A percentile compares a stretch with the other conserved stretches of the same genome.
These are phyloP conservation scores for Rachicladosporium sp. DNA, from an alignment of 2,329 filamentous ascomycete genomes.

Conservation along the genomic window DNA sequence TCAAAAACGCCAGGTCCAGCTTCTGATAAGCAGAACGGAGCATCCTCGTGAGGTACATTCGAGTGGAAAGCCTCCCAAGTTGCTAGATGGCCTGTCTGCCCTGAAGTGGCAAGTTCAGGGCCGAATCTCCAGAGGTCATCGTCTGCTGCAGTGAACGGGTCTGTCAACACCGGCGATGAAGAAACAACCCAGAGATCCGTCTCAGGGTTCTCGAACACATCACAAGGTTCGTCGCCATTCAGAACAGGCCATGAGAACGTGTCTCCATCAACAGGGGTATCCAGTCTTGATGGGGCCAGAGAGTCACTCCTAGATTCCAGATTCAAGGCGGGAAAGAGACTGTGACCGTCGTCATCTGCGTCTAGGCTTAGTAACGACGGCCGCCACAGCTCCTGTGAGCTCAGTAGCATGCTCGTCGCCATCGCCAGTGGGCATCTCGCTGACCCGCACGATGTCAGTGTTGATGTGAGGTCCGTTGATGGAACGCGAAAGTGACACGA, in stretches of 20 bases:
- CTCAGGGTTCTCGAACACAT: slow-evolving; percentile 2
- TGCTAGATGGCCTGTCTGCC: slow-evolving; percentile 32
- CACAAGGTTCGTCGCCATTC: no score
- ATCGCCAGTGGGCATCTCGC: no score
- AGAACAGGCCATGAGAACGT: no score
- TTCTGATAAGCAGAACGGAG: slow-evolving; percentile 53
- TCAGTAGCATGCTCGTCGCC: background rate
- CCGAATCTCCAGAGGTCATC: slow-evolving; percentile 31
- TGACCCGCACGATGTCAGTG: no score
- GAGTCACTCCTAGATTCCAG: background rate
- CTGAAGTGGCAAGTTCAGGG: slow-evolving; percentile 19
- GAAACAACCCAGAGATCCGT: background rate
- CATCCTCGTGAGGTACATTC: slow-evolving; percentile 20
- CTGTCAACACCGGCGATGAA: background rate
- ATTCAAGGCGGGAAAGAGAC: slow-evolving; percentile 1
- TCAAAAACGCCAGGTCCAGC: slow-evolving; percentile 55
- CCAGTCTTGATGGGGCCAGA: background rate
- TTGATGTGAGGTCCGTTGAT: no score
- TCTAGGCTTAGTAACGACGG: slow-evolving; percentile 5
- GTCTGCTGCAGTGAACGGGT: slow-evolving; percentile 4
- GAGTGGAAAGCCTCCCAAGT: slow-evolving; percentile 57
- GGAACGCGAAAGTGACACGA: no score
- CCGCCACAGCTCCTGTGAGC: slow-evolving; percentile 4
- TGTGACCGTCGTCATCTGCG: slow-evolving; percentile 3
- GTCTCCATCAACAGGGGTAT: slow-evolving; percentile 1